phyloP scores from a whole-genome alignment of 2,329 filamentous ascomycete genomes.

The Calonectria multiphialidica region DNA sequence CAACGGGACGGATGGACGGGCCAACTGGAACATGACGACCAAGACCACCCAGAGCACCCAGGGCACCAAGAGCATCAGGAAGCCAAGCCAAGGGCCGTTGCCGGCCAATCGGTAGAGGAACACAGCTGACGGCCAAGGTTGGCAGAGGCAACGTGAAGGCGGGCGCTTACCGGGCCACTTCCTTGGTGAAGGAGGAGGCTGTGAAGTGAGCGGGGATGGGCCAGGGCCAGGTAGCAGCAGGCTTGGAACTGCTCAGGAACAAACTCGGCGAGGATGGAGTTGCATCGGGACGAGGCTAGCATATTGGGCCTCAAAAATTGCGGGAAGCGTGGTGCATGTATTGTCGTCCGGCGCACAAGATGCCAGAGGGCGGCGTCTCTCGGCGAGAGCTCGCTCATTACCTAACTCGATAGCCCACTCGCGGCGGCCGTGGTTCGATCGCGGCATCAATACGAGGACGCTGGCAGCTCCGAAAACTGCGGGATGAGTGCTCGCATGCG shows the following conservation, averaged over 20 bases:
- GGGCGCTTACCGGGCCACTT: constrained; percentile 5
- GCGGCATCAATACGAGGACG: constrained; percentile 15
- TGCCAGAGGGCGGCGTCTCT: neutral
- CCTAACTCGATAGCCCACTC: neutral
- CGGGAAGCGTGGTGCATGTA: neutral
- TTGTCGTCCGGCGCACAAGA: no score
- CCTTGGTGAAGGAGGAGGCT: constrained; percentile 16
- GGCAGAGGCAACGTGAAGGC: neutral
- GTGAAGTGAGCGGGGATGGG: neutral
- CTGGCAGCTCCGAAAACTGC: constrained; percentile 8
- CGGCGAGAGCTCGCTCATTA: neutral
- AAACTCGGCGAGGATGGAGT: neutral
- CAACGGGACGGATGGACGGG: constrained; percentile 23
- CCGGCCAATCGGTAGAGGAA: neutral
- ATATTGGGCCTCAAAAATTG: neutral
- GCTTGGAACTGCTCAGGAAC: neutral
- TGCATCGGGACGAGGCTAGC: constrained; percentile 15
- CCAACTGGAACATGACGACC: neutral
- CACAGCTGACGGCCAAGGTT: neutral
- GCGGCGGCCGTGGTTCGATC: constrained; percentile 1
- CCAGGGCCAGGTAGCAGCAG: neutral
- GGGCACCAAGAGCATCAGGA: no score
- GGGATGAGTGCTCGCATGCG: constrained; percentile 26
- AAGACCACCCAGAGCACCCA: neutral
- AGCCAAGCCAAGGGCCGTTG: no score